Conservation (phyloP, 225 moss, liverwort and hornwort genomes). For the Takakia lepidozioides region DNA sequence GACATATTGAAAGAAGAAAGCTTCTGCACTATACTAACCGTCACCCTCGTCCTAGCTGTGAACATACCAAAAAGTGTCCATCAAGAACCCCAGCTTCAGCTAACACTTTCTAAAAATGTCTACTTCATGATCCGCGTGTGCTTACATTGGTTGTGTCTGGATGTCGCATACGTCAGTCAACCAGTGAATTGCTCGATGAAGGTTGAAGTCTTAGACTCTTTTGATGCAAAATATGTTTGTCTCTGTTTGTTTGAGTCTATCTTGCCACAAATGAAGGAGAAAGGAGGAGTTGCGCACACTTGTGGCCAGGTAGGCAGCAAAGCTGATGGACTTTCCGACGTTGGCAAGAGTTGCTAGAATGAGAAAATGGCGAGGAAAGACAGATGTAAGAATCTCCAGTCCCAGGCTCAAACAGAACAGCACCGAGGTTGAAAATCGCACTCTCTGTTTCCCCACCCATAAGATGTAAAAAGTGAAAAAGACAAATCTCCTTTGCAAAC, state of each 20-base stretch:
- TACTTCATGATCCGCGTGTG: too few relatives aligned
- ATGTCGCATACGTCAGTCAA: too few relatives aligned
- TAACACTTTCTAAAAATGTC: too few relatives aligned
- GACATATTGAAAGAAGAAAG: too few relatives aligned
- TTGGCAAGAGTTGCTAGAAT: conserved; percentile 86
- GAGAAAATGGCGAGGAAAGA: conserved; percentile 76
- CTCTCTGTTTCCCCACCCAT: conserved; percentile 62
- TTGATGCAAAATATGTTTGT: not conserved
- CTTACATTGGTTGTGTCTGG: too few relatives aligned
- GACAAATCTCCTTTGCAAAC: too few relatives aligned
- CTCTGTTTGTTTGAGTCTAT: conserved; percentile 7
- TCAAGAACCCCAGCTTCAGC: too few relatives aligned
- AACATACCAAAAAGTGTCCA: too few relatives aligned
- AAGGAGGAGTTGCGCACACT: conserved; percentile 54
- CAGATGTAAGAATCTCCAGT: conserved; percentile 78
- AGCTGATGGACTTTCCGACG: conserved; percentile 75
- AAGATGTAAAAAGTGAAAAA: too few relatives aligned
- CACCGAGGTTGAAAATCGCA: conserved; percentile 83
- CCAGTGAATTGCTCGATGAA: conserved; percentile 1
- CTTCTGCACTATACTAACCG: too few relatives aligned
- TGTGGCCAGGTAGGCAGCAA: conserved; percentile 87
- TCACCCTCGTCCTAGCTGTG: too few relatives aligned
- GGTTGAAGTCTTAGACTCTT: conserved; percentile 1
- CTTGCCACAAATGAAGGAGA: conserved; percentile 8
- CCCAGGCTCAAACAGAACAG: conserved; percentile 81